Conservation (phyloP, 2,329 filamentous ascomycete species). For the Penicillium rolfsii region DNA sequence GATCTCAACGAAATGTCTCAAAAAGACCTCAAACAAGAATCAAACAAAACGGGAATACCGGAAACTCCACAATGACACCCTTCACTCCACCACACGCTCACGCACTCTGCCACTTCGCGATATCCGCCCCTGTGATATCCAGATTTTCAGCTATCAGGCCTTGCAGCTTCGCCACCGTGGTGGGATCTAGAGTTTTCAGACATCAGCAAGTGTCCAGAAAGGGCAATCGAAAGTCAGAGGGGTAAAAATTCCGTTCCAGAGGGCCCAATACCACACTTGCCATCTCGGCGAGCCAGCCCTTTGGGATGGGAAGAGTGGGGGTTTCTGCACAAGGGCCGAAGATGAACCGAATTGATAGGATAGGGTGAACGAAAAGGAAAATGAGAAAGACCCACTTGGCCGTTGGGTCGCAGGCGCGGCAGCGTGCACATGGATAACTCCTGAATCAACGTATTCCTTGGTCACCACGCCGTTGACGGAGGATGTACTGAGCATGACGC, state of each 20-base stretch:
- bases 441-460: slow-evolving; percentile 37
- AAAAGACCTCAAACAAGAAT: background rate
- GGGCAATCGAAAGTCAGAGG: slow-evolving; percentile 3
- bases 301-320: background rate
- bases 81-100: slow-evolving; percentile 13
- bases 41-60: slow-evolving; percentile 6
- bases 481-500: slow-evolving; percentile 37
- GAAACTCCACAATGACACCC: slow-evolving; percentile 15
- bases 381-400: slow-evolving; percentile 33
- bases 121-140: slow-evolving; percentile 37
- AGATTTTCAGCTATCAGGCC: slow-evolving; percentile 36
- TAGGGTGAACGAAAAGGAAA: slow-evolving; percentile 2
- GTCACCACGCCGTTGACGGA: slow-evolving; percentile 35
- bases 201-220: slow-evolving; percentile 24
- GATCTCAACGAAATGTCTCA: background rate
- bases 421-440: slow-evolving; percentile 35
- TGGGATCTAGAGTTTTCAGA: slow-evolving; percentile 25
- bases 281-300: background rate
- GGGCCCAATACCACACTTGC: background rate
- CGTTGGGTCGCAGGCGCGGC: slow-evolving; percentile 32
- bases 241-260: background rate
- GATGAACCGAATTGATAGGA: background rate
- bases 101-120: slow-evolving; percentile 35
- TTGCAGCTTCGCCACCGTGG: slow-evolving; percentile 31
- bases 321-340: background rate